phyloP scores from a whole-genome alignment of 164 flowering plant genomes.

The Stephania japonica region DNA sequence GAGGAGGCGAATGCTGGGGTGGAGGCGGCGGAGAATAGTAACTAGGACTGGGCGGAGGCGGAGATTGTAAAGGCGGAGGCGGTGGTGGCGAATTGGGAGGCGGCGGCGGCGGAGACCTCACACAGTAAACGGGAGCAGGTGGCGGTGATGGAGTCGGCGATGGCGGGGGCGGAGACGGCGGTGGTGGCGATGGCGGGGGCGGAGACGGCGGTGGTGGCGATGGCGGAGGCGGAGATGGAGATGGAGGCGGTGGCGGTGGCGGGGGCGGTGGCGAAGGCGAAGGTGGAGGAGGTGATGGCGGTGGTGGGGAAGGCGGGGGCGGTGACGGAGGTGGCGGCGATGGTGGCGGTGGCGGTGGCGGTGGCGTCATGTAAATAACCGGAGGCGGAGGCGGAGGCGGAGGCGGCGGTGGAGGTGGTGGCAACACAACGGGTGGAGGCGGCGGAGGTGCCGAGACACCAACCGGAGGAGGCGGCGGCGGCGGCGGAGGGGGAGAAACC shows the following conservation, averaged over 20 bases:
- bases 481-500: slow-evolving; percentile 25
- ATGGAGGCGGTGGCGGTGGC: slow-evolving; percentile 31
- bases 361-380: slow-evolving; percentile 28
- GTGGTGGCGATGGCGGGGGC: slow-evolving; percentile 26
- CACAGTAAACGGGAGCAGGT: slow-evolving; percentile 26
- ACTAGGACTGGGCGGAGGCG: slow-evolving; percentile 24
- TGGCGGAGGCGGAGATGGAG: slow-evolving; percentile 33
- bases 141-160: slow-evolving; percentile 28
- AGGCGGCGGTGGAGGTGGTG: slow-evolving; percentile 30
- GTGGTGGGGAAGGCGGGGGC: slow-evolving; percentile 33
- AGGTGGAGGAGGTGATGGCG: slow-evolving; percentile 33
- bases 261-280: slow-evolving; percentile 37
- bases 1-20: slow-evolving; percentile 18
- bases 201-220: slow-evolving; percentile 28
- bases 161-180: slow-evolving; percentile 22
- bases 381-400: slow-evolving; percentile 40
- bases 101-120: slow-evolving; percentile 24
- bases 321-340: slow-evolving; percentile 29
- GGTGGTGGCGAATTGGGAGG: slow-evolving; percentile 36
- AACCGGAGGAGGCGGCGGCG: slow-evolving; percentile 38
- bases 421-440: slow-evolving; percentile 30
- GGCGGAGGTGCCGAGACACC: slow-evolving; percentile 27
- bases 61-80: slow-evolving; percentile 25
- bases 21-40: slow-evolving; percentile 26
- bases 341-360: slow-evolving; percentile 30